Conservation (phyloP, 169 alveolate genomes). For the Babesia gibsoni region DNA sequence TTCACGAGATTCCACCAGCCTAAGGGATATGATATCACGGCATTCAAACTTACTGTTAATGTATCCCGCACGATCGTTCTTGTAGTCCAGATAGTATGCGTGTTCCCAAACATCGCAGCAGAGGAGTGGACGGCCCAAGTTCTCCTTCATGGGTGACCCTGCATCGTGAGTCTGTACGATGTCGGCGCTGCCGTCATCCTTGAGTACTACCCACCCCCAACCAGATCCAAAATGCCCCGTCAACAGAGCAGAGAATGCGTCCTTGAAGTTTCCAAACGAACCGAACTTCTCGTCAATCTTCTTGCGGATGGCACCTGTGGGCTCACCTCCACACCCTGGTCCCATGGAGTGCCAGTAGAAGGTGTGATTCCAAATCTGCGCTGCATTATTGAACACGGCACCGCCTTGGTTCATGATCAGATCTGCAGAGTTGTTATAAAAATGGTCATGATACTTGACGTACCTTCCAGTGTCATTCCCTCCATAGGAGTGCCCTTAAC, state of each 20-base stretch:
- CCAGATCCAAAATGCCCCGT: constrained; percentile 96
- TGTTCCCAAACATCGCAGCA: constrained; percentile 97
- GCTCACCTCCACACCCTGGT: constrained; percentile 89
- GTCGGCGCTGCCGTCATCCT: constrained; percentile 85
- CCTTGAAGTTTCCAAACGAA: constrained; percentile 78
- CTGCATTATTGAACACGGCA: constrained; percentile 87
- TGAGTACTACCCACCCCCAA: constrained; percentile 96
- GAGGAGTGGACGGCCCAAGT: constrained; percentile 84
- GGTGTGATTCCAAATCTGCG: constrained; percentile 91
- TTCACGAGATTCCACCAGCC: constrained; percentile 91
- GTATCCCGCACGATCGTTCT: constrained; percentile 86
- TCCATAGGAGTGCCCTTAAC: constrained; percentile 70
- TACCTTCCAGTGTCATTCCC: constrained; percentile 73
- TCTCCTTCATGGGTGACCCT: constrained; percentile 85
- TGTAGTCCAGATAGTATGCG: constrained; percentile 93
- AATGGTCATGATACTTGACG: constrained; percentile 7
- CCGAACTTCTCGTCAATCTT: constrained; percentile 85
- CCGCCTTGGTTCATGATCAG: constrained; percentile 74
- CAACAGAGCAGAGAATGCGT: constrained; percentile 79
- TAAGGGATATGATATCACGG: not conserved
- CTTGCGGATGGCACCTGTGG: constrained; percentile 80
- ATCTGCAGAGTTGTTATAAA: constrained; percentile 27
- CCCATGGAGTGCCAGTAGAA: constrained; percentile 92
- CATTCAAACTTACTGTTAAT: constrained; percentile 67
- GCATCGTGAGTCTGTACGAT: constrained; percentile 89